Base-by-base conservation (phyloP, 1,139 yeast genomes). In the Geotrichum restrictum region DNA sequence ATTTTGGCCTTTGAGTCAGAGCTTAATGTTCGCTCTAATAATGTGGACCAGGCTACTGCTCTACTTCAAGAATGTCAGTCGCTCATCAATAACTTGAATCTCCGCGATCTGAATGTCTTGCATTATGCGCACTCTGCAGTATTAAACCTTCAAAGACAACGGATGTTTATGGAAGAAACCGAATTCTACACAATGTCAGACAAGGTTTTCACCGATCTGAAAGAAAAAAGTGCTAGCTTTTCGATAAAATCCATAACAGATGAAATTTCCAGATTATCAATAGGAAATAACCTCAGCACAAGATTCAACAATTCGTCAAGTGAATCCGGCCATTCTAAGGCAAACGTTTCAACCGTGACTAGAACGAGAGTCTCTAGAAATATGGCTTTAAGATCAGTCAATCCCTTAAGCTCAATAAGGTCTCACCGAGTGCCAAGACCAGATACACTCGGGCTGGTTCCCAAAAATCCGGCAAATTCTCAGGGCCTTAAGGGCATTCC, bases 111-210 rank as follows among this genome's bases (percentile, higher is more conserved):
- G 13, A 57, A 53, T 22, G 61, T 58, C 16, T 47, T 63, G 29
- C 57, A 60, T 16, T 50, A 61, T 37, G 59, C 60, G 3, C 60
- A 60, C 37, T 61, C 67, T 4, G 57, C 62, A 3, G 59, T 62
- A 13, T 51, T 62, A 8, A 62, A 58, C 51, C 53, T 61, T 27
- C 64, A 61, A 45, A 51, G 63, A 1, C 60, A 58, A 33, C 50
- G 56, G 11, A 42, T 56, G 53, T 62, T 57, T 40, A 53, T 51
- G 3, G 64, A 62, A 45, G 66, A 63, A 44, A 51, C 42, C 18
- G 58, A 56, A 10, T 62, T 60, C 45, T 62, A 62, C 48, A 60
- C 60, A 16, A 50, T 62, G 41, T 60, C 61, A 13, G 62, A 61
- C 19, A 56, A 57, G 36, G 53, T 59, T 10, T 60, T 59, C 40